Evolutionary conservation across 129 eudicot species (phyloP), one percentile per base, ranked within the genome.

Genomic region (Centrapalus pauciflorus): DNA sequence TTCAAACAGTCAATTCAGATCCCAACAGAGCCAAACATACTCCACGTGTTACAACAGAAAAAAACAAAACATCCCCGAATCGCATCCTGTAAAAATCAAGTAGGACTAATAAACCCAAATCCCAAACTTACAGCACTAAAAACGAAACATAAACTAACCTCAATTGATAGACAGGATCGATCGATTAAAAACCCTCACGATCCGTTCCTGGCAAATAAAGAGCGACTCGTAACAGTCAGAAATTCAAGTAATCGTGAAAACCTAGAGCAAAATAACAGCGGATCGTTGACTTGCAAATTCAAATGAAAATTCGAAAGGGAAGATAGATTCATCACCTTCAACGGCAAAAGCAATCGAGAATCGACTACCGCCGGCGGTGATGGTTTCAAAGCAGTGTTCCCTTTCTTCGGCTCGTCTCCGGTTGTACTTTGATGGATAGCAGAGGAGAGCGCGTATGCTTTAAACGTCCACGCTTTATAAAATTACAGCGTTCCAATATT

Each of bases 361-460:
- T 57, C 63, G 24, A 30, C 25, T 57, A 33, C 61, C 68, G 76
- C 52, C 62, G 77, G 32, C 67, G 32, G 58, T 45, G 75, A 64
- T 60, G 29, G 76, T 60, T 58, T 41, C 29, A 13, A 55, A 16
- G 50, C 67, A 70, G 46, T n/a, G n/a, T 51, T 61, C 41, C 64
- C 27, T 40, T 38, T 55, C 19, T 57, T 60, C 64, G 64, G 64
- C 62, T 28, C 62, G 62, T 56, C 62, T 56, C 55, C 69, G 77
- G 61, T 62, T 30, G 32, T 43, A 48, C 13, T 29, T 19, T 16
- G 74, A 57, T 57, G 64, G 57, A 21, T 40, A 16, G 67, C 20
- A 46, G 43, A 21, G 6, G 58, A 65, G 59, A 52, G 64, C 65
- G 54, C 54, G 29, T 34, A 28, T 27, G 62, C 62, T 56, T 56